Conservation (phyloP, 2,329 filamentous ascomycete genomes). For the Lachnellula arida region DNA sequence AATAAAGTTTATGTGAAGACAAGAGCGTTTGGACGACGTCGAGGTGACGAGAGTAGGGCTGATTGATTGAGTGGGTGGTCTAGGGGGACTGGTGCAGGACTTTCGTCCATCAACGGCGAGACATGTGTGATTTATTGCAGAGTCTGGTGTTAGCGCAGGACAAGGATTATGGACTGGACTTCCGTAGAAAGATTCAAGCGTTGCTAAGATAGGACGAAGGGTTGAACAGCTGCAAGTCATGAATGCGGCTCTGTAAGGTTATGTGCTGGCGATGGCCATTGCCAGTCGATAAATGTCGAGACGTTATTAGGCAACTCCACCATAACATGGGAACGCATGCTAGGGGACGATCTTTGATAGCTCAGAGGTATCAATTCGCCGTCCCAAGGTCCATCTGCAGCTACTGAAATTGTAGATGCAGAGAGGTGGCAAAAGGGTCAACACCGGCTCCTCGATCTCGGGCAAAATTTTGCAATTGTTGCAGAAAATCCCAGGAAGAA, state of each 20-base stretch:
- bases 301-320: constrained; percentile 58
- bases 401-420: constrained; percentile 29
- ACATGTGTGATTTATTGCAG: constrained; percentile 62
- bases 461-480: constrained; percentile 21
- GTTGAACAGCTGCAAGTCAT: constrained; percentile 33
- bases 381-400: constrained; percentile 30
- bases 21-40: constrained; percentile 30
- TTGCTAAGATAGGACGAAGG: constrained; percentile 38
- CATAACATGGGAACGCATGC: constrained; percentile 40
- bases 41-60: constrained; percentile 33
- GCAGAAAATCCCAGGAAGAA: constrained; percentile 16
- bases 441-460: constrained; percentile 24
- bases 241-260: constrained; percentile 62
- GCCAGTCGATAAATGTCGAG: constrained; percentile 71
- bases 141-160: constrained; percentile 31
- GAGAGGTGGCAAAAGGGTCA: constrained; percentile 31
- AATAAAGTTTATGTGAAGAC: constrained; percentile 29
- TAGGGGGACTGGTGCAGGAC: constrained; percentile 32
- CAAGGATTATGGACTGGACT: constrained; percentile 31
- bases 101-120: constrained; percentile 49
- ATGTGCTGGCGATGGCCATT: constrained; percentile 86
- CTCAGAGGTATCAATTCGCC: constrained; percentile 30
- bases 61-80: constrained; percentile 31
- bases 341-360: constrained; percentile 32
- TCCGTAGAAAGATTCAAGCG: constrained; percentile 26